These are phyloP conservation scores for Pluteus cervinus DNA, from an alignment of 768 basidiomycete species.

Conservation along the genomic window DNA sequence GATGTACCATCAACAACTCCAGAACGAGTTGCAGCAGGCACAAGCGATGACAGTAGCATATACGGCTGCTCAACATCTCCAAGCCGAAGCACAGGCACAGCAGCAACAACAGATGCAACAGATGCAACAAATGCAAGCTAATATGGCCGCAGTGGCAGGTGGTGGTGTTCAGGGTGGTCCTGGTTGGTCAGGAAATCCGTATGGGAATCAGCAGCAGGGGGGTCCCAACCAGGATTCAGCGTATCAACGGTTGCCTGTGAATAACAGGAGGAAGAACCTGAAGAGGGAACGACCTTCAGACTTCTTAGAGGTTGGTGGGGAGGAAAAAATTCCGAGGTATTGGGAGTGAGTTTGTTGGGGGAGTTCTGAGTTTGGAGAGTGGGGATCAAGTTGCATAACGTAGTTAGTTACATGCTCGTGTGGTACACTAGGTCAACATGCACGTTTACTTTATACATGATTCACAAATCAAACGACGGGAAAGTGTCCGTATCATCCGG, in stretches of 20 bases:
- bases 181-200: conserved; percentile 7
- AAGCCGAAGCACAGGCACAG: conserved; percentile 32
- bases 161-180: conserved; percentile 29
- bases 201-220: conserved; percentile 39
- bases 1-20: conserved; percentile 76
- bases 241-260: conserved; percentile 81
- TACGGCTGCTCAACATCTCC: conserved; percentile 56
- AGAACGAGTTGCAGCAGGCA: conserved; percentile 74
- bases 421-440: not conserved
- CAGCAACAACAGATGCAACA: conserved; percentile 15
- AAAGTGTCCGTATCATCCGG: conserved; percentile 10
- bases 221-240: conserved; percentile 70
- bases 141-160: conserved; percentile 26
- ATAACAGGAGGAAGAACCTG: conserved; percentile 69
- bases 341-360: too few relatives aligned
- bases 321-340: conserved; percentile 63
- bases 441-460: not conserved
- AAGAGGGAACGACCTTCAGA: conserved; percentile 83
- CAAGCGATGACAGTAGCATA: conserved; percentile 65
- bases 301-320: conserved; percentile 69
- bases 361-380: too few relatives aligned
- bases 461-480: conserved; percentile 2
- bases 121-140: conserved; percentile 23
- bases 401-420: not conserved
- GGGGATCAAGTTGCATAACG: too few relatives aligned